These are phyloP conservation scores for Mortierella sp. DNA, from an alignment of 371 early-diverging fungal genomes.

Conservation along the genomic window DNA sequence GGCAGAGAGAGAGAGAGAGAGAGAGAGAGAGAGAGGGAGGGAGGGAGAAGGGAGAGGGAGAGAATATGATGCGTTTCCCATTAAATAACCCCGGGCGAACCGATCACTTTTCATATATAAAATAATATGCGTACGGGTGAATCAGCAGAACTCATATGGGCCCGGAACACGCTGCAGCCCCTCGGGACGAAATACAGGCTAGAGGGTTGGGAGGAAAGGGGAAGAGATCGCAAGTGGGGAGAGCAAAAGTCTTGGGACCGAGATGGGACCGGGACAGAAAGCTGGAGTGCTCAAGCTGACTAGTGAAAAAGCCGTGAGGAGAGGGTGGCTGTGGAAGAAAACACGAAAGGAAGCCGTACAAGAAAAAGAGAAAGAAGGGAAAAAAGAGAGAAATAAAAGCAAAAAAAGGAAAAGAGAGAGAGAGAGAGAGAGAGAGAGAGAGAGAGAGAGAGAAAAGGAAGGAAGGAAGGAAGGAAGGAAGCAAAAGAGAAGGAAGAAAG, in stretches of 20 bases:
- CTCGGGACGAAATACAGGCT: not conserved
- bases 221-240: not conserved
- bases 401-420: too few species aligned
- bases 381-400: not conserved
- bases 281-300: not conserved
- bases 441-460: not conserved
- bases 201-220: not conserved
- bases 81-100: too few species aligned
- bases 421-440: not conserved
- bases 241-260: too few species aligned
- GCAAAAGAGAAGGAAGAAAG: too few species aligned
- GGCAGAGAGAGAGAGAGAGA: not conserved
- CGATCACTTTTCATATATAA: too few species aligned
- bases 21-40: not conserved
- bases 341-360: not conserved
- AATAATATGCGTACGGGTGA: not conserved
- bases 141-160: not conserved
- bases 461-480: not conserved
- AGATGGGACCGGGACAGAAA: not conserved
- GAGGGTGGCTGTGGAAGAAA: not conserved
- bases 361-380: not conserved
- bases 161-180: not conserved
- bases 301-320: not conserved
- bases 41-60: not conserved
- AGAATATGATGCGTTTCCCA: not conserved